Conservation (phyloP, 1,284 basidiomycete species). For the Hymenochaete sp. region DNA sequence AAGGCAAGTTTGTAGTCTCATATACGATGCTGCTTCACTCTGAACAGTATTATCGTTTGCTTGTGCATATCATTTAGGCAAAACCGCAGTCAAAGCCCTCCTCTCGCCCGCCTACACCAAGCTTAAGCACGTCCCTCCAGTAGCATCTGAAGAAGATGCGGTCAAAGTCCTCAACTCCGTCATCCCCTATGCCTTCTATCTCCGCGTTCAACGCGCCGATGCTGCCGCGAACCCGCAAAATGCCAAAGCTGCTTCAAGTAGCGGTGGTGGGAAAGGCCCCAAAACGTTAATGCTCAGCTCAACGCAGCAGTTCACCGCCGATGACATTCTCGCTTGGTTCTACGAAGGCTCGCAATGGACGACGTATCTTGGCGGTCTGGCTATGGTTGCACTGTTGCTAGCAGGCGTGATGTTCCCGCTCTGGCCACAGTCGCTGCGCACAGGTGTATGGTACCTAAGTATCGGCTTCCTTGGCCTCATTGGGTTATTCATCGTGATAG, state of each 20-base stretch:
- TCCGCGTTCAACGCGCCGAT: constrained; percentile 75
- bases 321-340: constrained; percentile 93
- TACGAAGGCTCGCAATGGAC: constrained; percentile 92
- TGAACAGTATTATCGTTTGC: constrained; percentile 4
- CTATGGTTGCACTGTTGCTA: constrained; percentile 91
- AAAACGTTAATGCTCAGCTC: constrained; percentile 77
- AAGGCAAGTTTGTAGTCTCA: constrained; percentile 50
- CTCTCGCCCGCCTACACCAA: constrained; percentile 88
- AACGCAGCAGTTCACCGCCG: constrained; percentile 71
- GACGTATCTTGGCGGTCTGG: constrained; percentile 85
- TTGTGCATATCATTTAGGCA: constrained; percentile 47
- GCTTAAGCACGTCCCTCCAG: constrained; percentile 74
- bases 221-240: constrained; percentile 26
- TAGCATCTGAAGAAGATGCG: constrained; percentile 75
- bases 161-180: constrained; percentile 58
- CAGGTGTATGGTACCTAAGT: constrained; percentile 94
- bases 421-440: constrained; percentile 89
- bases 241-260: constrained; percentile 26
- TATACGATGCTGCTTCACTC: constrained; percentile 1
- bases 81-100: constrained; percentile 86
- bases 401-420: constrained; percentile 99
- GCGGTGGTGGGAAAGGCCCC: constrained; percentile 62
- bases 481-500: constrained; percentile 85
- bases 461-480: constrained; percentile 85
- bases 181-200: constrained; percentile 83